Base-by-base conservation (phyloP, 495 filamentous ascomycete genomes). In the Extremus antarcticus region DNA sequence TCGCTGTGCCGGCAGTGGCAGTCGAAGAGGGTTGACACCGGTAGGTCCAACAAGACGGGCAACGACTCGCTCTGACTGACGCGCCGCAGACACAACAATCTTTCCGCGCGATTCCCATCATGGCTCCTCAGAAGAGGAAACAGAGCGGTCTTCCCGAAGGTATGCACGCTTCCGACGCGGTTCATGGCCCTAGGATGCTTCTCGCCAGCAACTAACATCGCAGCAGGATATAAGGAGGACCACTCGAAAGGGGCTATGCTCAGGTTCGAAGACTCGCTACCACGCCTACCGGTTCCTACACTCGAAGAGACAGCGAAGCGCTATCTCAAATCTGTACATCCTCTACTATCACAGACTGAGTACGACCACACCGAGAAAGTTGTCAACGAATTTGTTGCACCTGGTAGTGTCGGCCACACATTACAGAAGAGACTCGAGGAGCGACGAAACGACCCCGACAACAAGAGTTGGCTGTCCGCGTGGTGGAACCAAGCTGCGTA, bases 401-500 rank as follows among this genome's bases (percentile, higher is more conserved):
- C 89, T 24, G 87, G 86, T 32, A 88, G 90, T 21, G 73, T 83
- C 53, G 94, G 91, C 50, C 81, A 87, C 69, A 76, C 81, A 61
- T 79, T 99, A 32, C 94, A 99, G 74, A 84, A 95, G 69, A 82
- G 91, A 62, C 74, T 99, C 61, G 61, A 88, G 47, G 88, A 86
- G 41, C 82, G 86, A 52, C 80, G 88, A 35, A 86, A 88, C 53
- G 79, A 95, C 63, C 86, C 94, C 46, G 83, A 88, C 56, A 70
- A 77, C 70, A 87, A 86, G 71, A 99, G 96, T 74, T 99, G 94
- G 94, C 68, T 99, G 17, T 79, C 81, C 56, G 90, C 97, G 63
- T 99, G 94, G 94, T 99, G 94, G 94, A 95, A 96, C 71, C 78
- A 90, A 53, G 78, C 80, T 2, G 90, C 92, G 39, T 99, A 99